Base-by-base conservation (phyloP, 495 filamentous ascomycete genomes). In the Penicillium ucsense region DNA sequence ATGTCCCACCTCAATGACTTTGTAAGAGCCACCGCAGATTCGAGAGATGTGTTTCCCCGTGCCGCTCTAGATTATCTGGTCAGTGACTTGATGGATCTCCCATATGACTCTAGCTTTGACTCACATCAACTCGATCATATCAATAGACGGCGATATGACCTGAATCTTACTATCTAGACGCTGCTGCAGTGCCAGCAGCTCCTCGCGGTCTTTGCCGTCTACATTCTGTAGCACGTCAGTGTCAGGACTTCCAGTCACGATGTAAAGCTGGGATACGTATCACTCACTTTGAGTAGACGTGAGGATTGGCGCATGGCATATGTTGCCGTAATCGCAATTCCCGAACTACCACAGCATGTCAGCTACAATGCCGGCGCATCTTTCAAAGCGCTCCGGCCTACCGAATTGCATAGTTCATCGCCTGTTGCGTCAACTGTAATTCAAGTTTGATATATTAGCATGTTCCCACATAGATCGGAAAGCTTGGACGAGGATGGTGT, bases 71-170 rank as follows among this genome's bases (percentile, higher is more conserved):
- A 37, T 9, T 3, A 20, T 6, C 0, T 5, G 8, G 41, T 43
- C 41, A 7, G 7, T 35, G 43, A 28, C 53, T 6, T 59, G 54
- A 32, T 45, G 28, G 2, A 20, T 2, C 20, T 20, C 20, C 1
- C 20, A 20, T 20, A 20, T 20, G 20, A 2, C 20, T 20, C 20
- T 2, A 20, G 20, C 20, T 20, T 20, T 20, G 32, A 68, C 75
- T 60, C 66, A 89, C 84, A 92, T 94, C 52, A 96, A 73, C 61
- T 95, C 89, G 46, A 96, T 92, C 74, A 95, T 79, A 57, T 96
- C 88, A 57, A 96, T 94, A 2, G 89, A 85, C 4, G 90, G 90
- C 27, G 88, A 88, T 36, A 96, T 83, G 46, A 96, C 90, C 66
- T 80, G 81, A 44, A 94, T 94, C 59, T 94, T 94, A 71, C 76